Conservation (phyloP, 2,329 filamentous ascomycete species). For the Clonostachys rhizophaga region DNA sequence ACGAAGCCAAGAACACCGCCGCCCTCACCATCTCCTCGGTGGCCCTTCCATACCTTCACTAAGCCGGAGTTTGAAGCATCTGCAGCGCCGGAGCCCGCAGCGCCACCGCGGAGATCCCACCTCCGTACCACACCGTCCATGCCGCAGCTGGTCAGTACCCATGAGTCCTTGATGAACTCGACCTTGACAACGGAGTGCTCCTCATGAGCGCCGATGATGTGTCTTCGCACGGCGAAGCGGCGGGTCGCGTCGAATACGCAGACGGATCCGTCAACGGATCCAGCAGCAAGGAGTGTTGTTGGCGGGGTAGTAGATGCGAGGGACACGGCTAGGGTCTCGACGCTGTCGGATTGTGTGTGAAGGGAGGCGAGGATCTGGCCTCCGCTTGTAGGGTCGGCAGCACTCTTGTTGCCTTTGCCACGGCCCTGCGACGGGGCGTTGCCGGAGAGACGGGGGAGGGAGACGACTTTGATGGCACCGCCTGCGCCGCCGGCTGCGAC, state of each 20-base stretch:
- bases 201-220: slow-evolving; percentile 79
- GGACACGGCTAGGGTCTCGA: slow-evolving; percentile 71
- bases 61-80: slow-evolving; percentile 55
- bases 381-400: slow-evolving; percentile 30
- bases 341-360: slow-evolving; percentile 68
- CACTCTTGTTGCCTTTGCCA: slow-evolving; percentile 16
- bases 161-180: slow-evolving; percentile 68
- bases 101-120: slow-evolving; percentile 70
- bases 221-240: slow-evolving; percentile 79
- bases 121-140: slow-evolving; percentile 88
- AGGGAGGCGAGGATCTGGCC: slow-evolving; percentile 74
- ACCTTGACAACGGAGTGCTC: slow-evolving; percentile 90
- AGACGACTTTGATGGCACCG: slow-evolving; percentile 79
- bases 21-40: slow-evolving; percentile 77
- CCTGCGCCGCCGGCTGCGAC: slow-evolving; percentile 84
- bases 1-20: slow-evolving; percentile 91
- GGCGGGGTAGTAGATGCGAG: slow-evolving; percentile 32
- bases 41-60: slow-evolving; percentile 85
- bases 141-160: slow-evolving; percentile 80
- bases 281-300: slow-evolving; percentile 55
- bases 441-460: slow-evolving; percentile 62
- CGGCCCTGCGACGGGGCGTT: slow-evolving; percentile 11
- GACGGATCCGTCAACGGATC: slow-evolving; percentile 72
- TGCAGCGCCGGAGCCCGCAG: slow-evolving; percentile 17
- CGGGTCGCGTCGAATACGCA: slow-evolving; percentile 83